phyloP scores from a whole-genome alignment of 208 protist species.

The Naegleria fowleri region DNA sequence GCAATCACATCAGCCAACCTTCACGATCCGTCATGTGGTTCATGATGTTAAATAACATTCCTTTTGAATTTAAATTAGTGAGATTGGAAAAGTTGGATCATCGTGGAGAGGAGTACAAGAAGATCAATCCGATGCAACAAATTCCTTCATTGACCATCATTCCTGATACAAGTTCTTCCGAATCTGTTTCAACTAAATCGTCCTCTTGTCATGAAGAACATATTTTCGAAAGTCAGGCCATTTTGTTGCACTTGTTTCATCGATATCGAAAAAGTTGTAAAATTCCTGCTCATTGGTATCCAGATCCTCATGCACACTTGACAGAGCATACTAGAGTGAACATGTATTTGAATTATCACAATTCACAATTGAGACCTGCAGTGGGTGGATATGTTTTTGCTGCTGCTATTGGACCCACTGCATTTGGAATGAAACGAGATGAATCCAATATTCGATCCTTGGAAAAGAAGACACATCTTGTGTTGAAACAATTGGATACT shows the following conservation, averaged over 20 bases:
- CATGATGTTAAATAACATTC: background rate
- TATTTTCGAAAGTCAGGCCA: background rate
- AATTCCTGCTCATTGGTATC: background rate
- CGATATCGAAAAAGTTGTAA: background rate
- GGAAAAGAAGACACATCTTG: background rate
- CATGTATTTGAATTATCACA: background rate
- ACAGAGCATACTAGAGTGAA: background rate
- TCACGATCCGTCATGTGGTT: background rate
- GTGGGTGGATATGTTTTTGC: background rate
- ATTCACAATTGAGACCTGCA: background rate
- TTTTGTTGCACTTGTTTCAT: background rate
- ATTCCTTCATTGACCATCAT: background rate
- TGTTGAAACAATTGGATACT: background rate
- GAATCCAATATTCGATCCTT: background rate
- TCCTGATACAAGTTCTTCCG: no score
- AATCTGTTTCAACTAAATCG: no score
- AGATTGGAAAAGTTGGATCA: background rate
- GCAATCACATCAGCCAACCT: background rate
- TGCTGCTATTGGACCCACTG: background rate
- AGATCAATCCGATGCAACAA: background rate
- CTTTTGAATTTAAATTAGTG: background rate
- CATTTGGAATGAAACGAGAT: background rate
- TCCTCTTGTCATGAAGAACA: no score
- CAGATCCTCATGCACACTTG: background rate
- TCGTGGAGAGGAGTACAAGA: background rate